These are phyloP conservation scores for Kregervanrija delftensis DNA, from an alignment of 805 yeast species.

Conservation along the genomic window DNA sequence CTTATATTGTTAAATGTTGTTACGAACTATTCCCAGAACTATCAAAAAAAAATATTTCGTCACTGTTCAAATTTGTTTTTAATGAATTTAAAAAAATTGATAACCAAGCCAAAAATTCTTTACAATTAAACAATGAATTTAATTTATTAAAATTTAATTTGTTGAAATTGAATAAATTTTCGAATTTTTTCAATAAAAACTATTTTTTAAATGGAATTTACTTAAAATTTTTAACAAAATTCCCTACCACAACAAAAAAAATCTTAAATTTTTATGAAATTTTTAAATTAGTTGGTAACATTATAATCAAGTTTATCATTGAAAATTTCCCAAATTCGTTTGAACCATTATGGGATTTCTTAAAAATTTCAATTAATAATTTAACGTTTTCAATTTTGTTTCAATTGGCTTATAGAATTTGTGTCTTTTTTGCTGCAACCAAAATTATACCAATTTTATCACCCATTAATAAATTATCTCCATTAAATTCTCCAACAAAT, in stretches of 20 bases:
- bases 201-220: background rate
- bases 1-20: conserved; percentile 87
- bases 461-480: conserved; percentile 16
- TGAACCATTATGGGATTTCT: conserved; percentile 48
- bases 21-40: conserved; percentile 90
- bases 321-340: conserved; percentile 47
- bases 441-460: conserved; percentile 70
- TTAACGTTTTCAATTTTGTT: conserved; percentile 75
- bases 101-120: conserved; percentile 22
- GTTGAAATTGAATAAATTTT: background rate
- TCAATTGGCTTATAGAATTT: conserved; percentile 76
- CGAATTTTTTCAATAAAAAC: background rate
- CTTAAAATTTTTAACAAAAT: background rate
- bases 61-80: conserved; percentile 29
- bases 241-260: background rate
- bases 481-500: conserved; percentile 6
- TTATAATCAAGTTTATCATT: conserved; percentile 35
- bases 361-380: conserved; percentile 47
- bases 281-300: conserved; percentile 21
- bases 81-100: conserved; percentile 29
- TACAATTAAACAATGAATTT: conserved; percentile 13
- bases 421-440: conserved; percentile 85
- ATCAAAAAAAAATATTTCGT: conserved; percentile 39
- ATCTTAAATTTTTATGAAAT: conserved; percentile 13
- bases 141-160: too few relatives aligned